Conservation (phyloP, 225 moss, liverwort and hornwort genomes). For the Marchantia paleacea region DNA sequence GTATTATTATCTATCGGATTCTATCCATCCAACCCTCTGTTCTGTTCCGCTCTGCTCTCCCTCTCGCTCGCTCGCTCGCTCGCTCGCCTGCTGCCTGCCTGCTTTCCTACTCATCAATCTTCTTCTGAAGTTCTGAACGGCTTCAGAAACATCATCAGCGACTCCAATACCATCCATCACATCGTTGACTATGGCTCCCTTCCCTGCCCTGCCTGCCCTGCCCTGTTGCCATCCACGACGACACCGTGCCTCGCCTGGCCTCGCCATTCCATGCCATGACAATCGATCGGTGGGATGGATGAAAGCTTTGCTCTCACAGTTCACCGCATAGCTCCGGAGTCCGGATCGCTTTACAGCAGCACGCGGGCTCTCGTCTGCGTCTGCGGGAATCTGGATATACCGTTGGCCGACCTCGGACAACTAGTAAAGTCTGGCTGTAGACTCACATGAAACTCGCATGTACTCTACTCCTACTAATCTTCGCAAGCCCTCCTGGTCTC, state of each 20-base stretch:
- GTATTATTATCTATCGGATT: background rate
- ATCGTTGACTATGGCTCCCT: background rate
- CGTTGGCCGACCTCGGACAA: background rate
- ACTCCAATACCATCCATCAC: background rate
- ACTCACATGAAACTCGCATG: background rate
- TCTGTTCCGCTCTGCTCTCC: too few relatives aligned
- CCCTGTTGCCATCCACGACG: background rate
- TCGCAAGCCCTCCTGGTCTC: background rate
- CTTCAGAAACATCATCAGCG: background rate
- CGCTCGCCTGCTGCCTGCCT: too few relatives aligned
- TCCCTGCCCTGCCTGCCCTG: too few relatives aligned
- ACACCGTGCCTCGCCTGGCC: too few relatives aligned
- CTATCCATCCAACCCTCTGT: too few relatives aligned
- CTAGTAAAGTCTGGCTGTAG: background rate
- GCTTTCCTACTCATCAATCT: too few relatives aligned
- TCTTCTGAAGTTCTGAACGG: background rate
- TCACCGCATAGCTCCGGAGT: too few relatives aligned
- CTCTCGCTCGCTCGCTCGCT: too few relatives aligned
- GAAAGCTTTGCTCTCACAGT: too few relatives aligned
- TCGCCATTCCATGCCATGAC: too few relatives aligned
- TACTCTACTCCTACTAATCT: background rate
- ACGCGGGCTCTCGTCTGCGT: background rate
- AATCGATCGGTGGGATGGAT: too few relatives aligned
- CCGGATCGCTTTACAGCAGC: background rate
- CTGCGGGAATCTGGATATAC: background rate